These are phyloP conservation scores for Colletotrichum tropicicola DNA, from an alignment of 2,329 filamentous ascomycete genomes.

Conservation along the genomic window DNA sequence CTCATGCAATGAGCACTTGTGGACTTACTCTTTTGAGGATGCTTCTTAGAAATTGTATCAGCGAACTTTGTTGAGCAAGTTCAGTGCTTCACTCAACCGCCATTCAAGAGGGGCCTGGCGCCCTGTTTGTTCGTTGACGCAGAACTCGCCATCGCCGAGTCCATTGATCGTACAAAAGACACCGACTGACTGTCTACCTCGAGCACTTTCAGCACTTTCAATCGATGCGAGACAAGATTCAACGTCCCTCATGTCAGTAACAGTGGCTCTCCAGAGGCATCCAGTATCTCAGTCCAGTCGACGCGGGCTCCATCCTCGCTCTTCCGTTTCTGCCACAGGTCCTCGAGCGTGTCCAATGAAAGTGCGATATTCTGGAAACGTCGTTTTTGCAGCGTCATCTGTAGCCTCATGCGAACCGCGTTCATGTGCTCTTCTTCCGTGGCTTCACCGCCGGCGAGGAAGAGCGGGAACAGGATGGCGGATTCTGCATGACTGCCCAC, in stretches of 20 bases:
- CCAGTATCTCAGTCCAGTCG: constrained; percentile 22
- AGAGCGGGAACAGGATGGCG: constrained; percentile 26
- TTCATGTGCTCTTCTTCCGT: constrained; percentile 15
- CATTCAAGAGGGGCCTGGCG: too few relatives aligned
- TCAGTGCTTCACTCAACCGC: too few relatives aligned
- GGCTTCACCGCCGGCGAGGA: constrained; percentile 27
- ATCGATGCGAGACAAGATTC: too few relatives aligned
- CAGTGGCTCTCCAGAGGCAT: constrained; percentile 9
- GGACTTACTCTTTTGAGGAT: too few relatives aligned
- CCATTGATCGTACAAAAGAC: too few relatives aligned
- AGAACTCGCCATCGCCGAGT: too few relatives aligned
- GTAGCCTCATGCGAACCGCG: constrained; percentile 5
- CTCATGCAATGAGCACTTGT: too few relatives aligned
- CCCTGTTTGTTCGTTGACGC: too few relatives aligned
- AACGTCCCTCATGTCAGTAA: constrained; percentile 18
- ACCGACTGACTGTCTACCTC: too few relatives aligned
- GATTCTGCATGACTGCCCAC: constrained; percentile 24
- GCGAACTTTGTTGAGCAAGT: too few relatives aligned
- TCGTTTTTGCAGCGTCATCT: constrained; percentile 21
- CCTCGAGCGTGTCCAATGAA: constrained; percentile 4
- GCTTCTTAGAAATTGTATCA: too few relatives aligned
- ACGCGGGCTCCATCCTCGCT: not conserved
- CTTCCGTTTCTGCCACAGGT: constrained; percentile 14
- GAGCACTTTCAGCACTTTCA: too few relatives aligned
- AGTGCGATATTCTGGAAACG: constrained; percentile 17